These are phyloP conservation scores for Nicotiana sylvestris DNA, from an alignment of 257 asterid species.

Conservation along the genomic window DNA sequence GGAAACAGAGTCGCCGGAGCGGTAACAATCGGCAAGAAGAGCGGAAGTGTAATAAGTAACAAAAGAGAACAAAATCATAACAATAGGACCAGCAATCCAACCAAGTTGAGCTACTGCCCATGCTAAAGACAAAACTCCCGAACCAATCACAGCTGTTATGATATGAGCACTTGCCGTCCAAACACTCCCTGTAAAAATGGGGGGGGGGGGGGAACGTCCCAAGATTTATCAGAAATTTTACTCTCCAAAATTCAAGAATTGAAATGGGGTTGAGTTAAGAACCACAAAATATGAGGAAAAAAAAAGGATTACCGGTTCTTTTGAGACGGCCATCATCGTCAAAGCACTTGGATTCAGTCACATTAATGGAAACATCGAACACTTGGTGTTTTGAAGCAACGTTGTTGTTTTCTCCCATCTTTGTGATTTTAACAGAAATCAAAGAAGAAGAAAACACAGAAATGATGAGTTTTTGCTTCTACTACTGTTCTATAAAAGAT, in stretches of 20 bases:
- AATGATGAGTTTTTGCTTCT: neutral
- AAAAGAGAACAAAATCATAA: slow-evolving; percentile 45
- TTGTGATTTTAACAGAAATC: neutral
- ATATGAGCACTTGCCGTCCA: slow-evolving; percentile 68
- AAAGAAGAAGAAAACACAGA: neutral
- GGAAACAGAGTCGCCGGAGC: slow-evolving; percentile 35
- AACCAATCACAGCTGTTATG: slow-evolving; percentile 60
- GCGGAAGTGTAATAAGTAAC: slow-evolving; percentile 53
- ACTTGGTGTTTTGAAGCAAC: slow-evolving; percentile 20
- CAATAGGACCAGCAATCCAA: slow-evolving; percentile 57
- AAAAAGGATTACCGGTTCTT: slow-evolving; percentile 34
- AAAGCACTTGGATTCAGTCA: slow-evolving; percentile 33
- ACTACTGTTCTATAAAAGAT: neutral
- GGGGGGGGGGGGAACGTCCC: neutral
- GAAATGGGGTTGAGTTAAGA: neutral
- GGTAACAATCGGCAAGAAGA: slow-evolving; percentile 46
- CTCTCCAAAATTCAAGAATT: neutral
- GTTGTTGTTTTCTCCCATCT: slow-evolving; percentile 40
- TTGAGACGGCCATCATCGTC: slow-evolving; percentile 51
- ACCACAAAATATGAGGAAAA: neutral
- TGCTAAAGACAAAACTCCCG: slow-evolving; percentile 58
- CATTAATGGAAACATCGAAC: slow-evolving; percentile 39
- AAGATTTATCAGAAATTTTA: neutral
- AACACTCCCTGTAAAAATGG: slow-evolving; percentile 27
- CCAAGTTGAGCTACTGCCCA: slow-evolving; percentile 67